Evolutionary conservation across 805 yeast genomes (phyloP).

Genomic region (Saturnispora serradocipensis): DNA sequence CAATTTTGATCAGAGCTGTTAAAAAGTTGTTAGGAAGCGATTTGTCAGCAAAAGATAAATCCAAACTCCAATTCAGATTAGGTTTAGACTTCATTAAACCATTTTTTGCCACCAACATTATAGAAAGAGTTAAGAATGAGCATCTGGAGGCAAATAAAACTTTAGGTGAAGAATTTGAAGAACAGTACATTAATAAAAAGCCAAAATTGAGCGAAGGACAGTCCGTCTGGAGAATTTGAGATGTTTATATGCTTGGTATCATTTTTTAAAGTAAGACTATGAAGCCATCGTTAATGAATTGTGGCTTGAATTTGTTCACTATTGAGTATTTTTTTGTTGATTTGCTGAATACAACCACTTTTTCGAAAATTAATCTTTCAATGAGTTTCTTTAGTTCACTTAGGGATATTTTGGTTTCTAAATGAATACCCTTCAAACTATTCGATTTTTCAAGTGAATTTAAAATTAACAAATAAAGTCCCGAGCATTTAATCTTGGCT

Average conservation of each 20-base stretch:
- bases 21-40: neutral
- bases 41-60: neutral
- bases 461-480: neutral
- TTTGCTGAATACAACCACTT: neutral
- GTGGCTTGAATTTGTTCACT: neutral
- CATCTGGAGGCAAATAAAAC: neutral
- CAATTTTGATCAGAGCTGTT: slow-evolving; percentile 1
- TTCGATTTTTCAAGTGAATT: neutral
- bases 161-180: slow-evolving; percentile 3
- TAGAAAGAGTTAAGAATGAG: neutral
- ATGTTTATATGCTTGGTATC: neutral
- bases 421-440: neutral
- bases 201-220: neutral
- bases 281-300: neutral
- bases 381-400: neutral
- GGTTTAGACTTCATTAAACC: neutral
- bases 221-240: neutral
- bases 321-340: neutral
- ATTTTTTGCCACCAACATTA: slow-evolving; percentile 4
- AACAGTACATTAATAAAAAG: neutral
- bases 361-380: neutral
- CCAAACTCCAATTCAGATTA: neutral
- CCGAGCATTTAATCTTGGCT: neutral
- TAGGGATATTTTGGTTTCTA: neutral
- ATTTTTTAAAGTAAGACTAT: neutral